Base-by-base conservation (phyloP, 179 eudicot species). In the Nepenthes alata region DNA sequence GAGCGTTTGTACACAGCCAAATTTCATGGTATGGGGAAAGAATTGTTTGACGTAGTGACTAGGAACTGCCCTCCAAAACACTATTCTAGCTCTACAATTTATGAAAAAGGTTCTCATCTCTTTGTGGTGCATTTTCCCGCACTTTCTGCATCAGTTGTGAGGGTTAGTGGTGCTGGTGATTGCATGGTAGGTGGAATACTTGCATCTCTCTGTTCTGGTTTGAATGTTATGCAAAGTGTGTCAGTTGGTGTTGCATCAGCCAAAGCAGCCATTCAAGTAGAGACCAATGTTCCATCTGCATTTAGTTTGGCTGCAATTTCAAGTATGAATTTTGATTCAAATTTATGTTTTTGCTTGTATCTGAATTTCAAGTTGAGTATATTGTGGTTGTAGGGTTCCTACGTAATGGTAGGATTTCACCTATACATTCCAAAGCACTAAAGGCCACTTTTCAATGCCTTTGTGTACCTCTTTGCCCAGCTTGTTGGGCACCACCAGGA, bases 81-180 rank as follows among this genome's bases (percentile, higher is more conserved):
- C 34, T 77, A 77, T 53, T 58, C 67, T 12, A 34, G 59, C 47
- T 58, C 79, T 70, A 38, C 67, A 9, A 34, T 56, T 50, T 47
- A 6, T 59, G 75, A 70, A 56, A 74, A 75, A 25, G 65, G 76
- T 61, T 76, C 81, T 52, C 69, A 61, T 49, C 63, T 81, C 35
- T 75, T 68, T 44, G 86, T 64, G 35, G 69, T 82, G 71, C 97
- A 93, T 74, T 93, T 80, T 65, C 95, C 98, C 57, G 97, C 97
- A 38, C 80, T 87, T 61, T 62, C 86, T 72, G 84, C 91, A 5
- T 73, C 80, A 35, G 86, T 93, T 62, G 77, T 74, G 61, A 85
- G 89, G 67, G 83, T 93, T 65, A 83, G 94, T 35, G 98, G 97
- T 25, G 98, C 98, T 55, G 98, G 97, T 57, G 97, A 93, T 80